Evolutionary conservation across 768 basidiomycete genomes (phyloP).

Genomic region (Leccinum boreale): DNA sequence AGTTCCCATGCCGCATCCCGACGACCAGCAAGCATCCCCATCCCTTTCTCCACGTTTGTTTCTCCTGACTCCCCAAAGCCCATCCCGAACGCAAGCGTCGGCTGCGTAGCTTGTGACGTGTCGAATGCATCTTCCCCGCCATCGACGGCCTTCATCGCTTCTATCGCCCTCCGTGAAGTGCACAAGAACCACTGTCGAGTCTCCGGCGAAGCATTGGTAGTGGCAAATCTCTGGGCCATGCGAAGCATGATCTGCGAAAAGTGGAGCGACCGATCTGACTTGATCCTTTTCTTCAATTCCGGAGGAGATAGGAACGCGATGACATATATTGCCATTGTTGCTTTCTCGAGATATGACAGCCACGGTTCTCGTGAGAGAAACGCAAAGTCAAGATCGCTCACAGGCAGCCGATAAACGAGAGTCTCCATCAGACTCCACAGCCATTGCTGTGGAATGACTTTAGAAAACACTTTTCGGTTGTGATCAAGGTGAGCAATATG

Average conservation of each 20-base stretch:
- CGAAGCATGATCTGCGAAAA: slow-evolving; percentile 70
- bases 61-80: slow-evolving; percentile 77
- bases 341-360: slow-evolving; percentile 77
- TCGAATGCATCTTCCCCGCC: slow-evolving; percentile 74
- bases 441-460: slow-evolving; percentile 53
- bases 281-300: slow-evolving; percentile 66
- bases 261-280: slow-evolving; percentile 61
- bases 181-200: slow-evolving; percentile 50
- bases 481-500: slow-evolving; percentile 70
- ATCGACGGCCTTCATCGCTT: slow-evolving; percentile 77
- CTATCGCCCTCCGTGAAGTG: slow-evolving; percentile 64
- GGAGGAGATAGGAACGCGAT: slow-evolving; percentile 81
- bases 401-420: slow-evolving; percentile 81
- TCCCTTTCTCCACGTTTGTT: slow-evolving; percentile 62
- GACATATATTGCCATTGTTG: slow-evolving; percentile 79
- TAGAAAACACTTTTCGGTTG: slow-evolving; percentile 72
- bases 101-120: slow-evolving; percentile 51
- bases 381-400: slow-evolving; percentile 72
- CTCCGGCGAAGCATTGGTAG: slow-evolving; percentile 44
- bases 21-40: slow-evolving; percentile 69
- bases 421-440: slow-evolving; percentile 63
- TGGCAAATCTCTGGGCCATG: slow-evolving; percentile 62
- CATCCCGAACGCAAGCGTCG: slow-evolving; percentile 79
- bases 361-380: slow-evolving; percentile 61
- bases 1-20: slow-evolving; percentile 71